Evolutionary conservation across 257 asterid genomes (phyloP), one percentile per base, ranked within the genome.

Genomic region (Lantana camara): DNA sequence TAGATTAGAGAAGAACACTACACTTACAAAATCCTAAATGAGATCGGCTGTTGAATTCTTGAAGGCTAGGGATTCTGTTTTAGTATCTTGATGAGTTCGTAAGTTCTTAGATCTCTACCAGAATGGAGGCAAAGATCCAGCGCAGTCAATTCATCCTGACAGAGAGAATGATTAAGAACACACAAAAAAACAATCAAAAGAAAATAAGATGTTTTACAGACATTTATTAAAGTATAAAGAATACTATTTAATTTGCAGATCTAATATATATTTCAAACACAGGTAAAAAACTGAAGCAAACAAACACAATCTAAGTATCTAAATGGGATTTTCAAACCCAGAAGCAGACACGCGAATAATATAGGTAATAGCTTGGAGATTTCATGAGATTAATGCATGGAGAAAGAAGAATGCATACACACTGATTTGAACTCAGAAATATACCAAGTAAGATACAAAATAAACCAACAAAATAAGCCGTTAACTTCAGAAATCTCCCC

Each of bases 91-190:
- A 89, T 87, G 49, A 92, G 83, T 77, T 89, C 90, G 42, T 85
- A 85, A 6, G 91, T 87, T 77, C 88, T 77, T 5, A 62, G 63
- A 75, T 89, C 84, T 73, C 73, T 76, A 65, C 96, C 86, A 57
- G 80, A 82, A 69, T 82, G 75, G 35, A 92, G 85, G 76, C 96
- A 92, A n/a, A 89, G 76, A 27, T 80, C 89, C 14, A 83, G 79
- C 23, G 95, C 77, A 14, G 88, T 92, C 63, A 83, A 67, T 68
- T 93, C 96, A 51, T 86, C 89, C 96, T 86, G 91, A 35, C n/a
- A 67, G 40, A 50, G 41, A 29, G 13, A 22, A 48, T 40, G 29
- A 23, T n/a, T 12, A 38, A 9, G 45, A 30, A 57, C 3, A 22
- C 10, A 3, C 4, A 35, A 4, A 20, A 37, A 34, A 57, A 20